Percentiles rank a stretch among this genome's conserved stretches.
These are phyloP conservation scores for Colletotrichum sidae DNA, from an alignment of 2,329 filamentous ascomycete genomes.

Conservation along the genomic window DNA sequence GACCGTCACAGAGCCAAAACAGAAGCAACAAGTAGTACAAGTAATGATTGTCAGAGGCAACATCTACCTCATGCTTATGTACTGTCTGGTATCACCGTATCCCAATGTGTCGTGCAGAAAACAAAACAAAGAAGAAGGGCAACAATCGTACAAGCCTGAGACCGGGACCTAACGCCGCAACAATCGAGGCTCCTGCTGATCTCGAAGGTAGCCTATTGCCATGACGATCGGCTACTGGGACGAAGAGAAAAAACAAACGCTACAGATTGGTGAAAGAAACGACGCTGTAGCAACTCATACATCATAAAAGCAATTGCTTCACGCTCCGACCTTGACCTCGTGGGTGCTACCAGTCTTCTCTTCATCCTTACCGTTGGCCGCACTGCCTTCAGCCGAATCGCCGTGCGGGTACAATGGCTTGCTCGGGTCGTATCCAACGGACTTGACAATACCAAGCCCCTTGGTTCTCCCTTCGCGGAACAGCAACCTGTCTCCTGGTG, in stretches of 20 bases:
- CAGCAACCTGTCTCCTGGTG: slow-evolving; percentile 86
- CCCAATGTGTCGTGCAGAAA: slow-evolving; percentile 2
- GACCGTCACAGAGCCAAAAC: not conserved
- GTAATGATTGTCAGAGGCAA: slow-evolving; percentile 7
- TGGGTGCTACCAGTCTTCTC: slow-evolving; percentile 27
- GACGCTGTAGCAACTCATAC: not conserved
- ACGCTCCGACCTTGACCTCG: slow-evolving; percentile 30
- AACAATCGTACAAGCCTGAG: slow-evolving; percentile 5
- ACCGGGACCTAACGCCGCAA: too few species aligned
- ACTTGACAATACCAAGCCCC: slow-evolving; percentile 93
- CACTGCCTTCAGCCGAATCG: not conserved
- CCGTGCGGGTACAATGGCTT: slow-evolving; percentile 53
- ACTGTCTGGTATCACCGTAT: slow-evolving; percentile 24
- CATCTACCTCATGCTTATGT: not conserved
- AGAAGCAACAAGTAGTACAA: not conserved
- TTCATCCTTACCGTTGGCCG: slow-evolving; percentile 6
- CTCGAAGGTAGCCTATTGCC: too few species aligned
- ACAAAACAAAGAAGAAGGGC: not conserved
- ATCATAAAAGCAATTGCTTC: not conserved
- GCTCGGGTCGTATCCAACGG: slow-evolving; percentile 83
- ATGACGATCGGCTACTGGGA: not conserved
- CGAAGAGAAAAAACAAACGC: not conserved
- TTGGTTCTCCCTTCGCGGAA: slow-evolving; percentile 97
- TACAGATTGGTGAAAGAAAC: not conserved
- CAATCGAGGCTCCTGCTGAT: too few species aligned